phyloP scores from a whole-genome alignment of 2,329 filamentous ascomycete genomes.

The Nannizziopsis barbatae region DNA sequence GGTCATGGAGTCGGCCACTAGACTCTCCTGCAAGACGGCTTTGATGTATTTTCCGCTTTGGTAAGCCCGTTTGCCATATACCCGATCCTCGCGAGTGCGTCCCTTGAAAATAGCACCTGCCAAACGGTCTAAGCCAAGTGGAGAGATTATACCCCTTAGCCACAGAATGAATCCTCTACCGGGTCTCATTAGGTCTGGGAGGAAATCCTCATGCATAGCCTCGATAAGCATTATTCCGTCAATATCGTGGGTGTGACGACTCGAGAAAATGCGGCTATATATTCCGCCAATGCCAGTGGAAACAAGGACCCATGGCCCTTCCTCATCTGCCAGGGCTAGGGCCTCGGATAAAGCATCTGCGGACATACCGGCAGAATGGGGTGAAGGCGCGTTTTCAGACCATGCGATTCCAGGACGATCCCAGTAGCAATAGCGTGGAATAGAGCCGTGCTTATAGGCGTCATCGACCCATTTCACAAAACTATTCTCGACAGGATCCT shows the following conservation, averaged over 20 bases:
- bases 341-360: slow-evolving; percentile 81
- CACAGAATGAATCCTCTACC: slow-evolving; percentile 72
- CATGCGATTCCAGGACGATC: slow-evolving; percentile 84
- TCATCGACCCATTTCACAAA: slow-evolving; percentile 70
- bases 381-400: slow-evolving; percentile 85
- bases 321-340: slow-evolving; percentile 65
- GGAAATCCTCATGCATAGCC: slow-evolving; percentile 75
- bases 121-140: slow-evolving; percentile 71
- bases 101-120: slow-evolving; percentile 72
- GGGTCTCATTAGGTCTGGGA: slow-evolving; percentile 53
- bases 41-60: slow-evolving; percentile 78
- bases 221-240: slow-evolving; percentile 76
- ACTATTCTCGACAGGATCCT: slow-evolving; percentile 64
- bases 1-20: slow-evolving; percentile 75
- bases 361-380: slow-evolving; percentile 86
- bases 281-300: slow-evolving; percentile 79
- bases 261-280: slow-evolving; percentile 83
- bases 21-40: slow-evolving; percentile 80
- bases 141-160: slow-evolving; percentile 74
- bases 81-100: slow-evolving; percentile 67
- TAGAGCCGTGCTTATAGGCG: slow-evolving; percentile 66
- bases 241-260: slow-evolving; percentile 64
- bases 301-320: slow-evolving; percentile 78
- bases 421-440: slow-evolving; percentile 85
- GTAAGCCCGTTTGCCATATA: slow-evolving; percentile 68